A percentile compares a stretch with the other conserved stretches of the same genome.
Conservation (phyloP, 176 grass and related monocot species). For the Echinochloa phyllopogon region DNA sequence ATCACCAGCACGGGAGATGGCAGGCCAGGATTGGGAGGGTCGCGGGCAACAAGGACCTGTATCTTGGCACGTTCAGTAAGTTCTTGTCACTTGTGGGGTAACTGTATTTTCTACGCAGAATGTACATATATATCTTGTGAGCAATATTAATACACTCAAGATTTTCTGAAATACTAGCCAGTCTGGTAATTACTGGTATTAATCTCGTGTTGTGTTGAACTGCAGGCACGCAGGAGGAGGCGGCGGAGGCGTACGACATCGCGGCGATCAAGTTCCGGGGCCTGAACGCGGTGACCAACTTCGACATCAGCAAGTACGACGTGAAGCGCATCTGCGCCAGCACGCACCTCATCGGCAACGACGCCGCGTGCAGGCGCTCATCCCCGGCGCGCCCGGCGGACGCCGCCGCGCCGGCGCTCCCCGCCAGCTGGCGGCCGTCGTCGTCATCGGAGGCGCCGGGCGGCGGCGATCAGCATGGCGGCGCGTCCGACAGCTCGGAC, state of each 20-base stretch:
- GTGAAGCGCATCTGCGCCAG: slow-evolving; percentile 88
- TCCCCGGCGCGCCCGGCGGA: slow-evolving; percentile 23
- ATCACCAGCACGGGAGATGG: slow-evolving; percentile 97
- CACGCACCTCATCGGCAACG: slow-evolving; percentile 71
- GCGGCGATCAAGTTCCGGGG: slow-evolving; percentile 97
- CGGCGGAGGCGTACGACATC: slow-evolving; percentile 94
- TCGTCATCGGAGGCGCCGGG: neutral
- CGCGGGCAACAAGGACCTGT: slow-evolving; percentile 95
- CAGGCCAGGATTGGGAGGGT: slow-evolving; percentile 96
- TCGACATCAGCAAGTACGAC: slow-evolving; percentile 93
- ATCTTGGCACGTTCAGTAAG: slow-evolving; percentile 98
- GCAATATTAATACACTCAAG: too few relatives aligned
- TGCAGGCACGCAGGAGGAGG: slow-evolving; percentile 96
- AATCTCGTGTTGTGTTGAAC: neutral
- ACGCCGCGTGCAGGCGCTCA: slow-evolving; percentile 64
- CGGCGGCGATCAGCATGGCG: neutral
- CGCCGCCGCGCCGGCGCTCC: neutral
- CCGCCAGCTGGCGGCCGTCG: neutral
- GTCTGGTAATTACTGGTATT: neutral
- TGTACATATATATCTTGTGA: neutral
- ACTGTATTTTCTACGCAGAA: neutral
- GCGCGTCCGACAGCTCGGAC: slow-evolving; percentile 50
- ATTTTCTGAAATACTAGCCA: neutral
- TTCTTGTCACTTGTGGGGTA: slow-evolving; percentile 19
- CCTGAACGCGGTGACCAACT: slow-evolving; percentile 92